Evolutionary conservation across 2,329 filamentous ascomycete genomes (phyloP), one percentile per base, ranked within the genome.

Genomic region (Ophiostoma sp.): DNA sequence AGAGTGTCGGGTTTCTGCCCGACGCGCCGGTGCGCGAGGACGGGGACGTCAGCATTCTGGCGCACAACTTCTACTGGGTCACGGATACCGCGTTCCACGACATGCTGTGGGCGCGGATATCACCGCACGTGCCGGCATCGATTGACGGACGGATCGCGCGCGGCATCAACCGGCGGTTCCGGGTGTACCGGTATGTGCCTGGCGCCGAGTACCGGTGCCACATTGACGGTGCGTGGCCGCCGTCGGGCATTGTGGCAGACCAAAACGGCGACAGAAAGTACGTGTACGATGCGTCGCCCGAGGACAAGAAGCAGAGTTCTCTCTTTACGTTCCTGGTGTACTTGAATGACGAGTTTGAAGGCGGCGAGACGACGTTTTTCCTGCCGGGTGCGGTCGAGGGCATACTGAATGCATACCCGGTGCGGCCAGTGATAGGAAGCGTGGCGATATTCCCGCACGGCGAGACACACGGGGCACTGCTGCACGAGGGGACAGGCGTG

Each of bases 41-140:
- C 68, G 86, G 85, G 16, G 86, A 89, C 67, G 81, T 82, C 38
- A 89, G 86, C 73, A 83, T 90, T 64, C 76, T 90, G 0, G 88
- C 88, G 0, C 88, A 91, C 78, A 91, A 90, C 76, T 89, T 91
- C 72, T 90, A 90, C 78, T 91, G 88, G 88, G 81, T 91, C 8
- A 81, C 87, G 12, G 88, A 91, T 72, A 79, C 81, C 36, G 79
- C 81, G 0, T 90, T 90, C 75, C 84, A 87, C 73, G 83, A 88
- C 68, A 81, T 79, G 14, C 79, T 91, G 1, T 91, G 88, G 88
- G 76, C 78, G 0, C 82, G 88, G 14, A 83, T 91, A 2, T 77
- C 81, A 2, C 77, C 81, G 0, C 87, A 86, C 64, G 83, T 91
- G 0, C 87, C 89, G 0, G 74, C 78, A 0, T 76, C 77, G 0